A percentile compares a stretch with the other conserved stretches of the same genome.
These are phyloP conservation scores for Inosperma sp. DNA, from an alignment of 768 basidiomycete species.

Conservation along the genomic window DNA sequence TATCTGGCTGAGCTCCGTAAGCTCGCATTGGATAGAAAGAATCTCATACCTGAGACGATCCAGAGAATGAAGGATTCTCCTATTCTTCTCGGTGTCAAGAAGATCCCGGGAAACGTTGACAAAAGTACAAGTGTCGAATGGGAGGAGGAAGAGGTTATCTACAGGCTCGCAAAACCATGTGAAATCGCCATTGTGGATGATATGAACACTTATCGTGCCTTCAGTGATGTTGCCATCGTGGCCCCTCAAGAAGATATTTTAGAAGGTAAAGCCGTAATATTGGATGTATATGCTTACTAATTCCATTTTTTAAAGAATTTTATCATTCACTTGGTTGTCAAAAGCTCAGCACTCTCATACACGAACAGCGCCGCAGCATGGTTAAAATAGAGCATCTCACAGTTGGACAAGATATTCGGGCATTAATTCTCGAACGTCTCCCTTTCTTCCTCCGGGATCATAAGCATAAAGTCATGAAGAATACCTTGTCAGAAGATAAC, in stretches of 20 bases:
- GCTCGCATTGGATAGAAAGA: slow-evolving; percentile 71
- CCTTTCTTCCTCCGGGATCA: slow-evolving; percentile 93
- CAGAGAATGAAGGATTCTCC: slow-evolving; percentile 64
- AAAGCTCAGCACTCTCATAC: slow-evolving; percentile 65
- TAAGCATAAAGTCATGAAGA: slow-evolving; percentile 54
- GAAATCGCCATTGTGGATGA: slow-evolving; percentile 86
- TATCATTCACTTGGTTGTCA: slow-evolving; percentile 74
- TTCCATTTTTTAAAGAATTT: slow-evolving; percentile 47
- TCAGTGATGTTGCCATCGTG: slow-evolving; percentile 68
- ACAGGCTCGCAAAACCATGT: slow-evolving; percentile 64
- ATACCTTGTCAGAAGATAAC: slow-evolving; percentile 55
- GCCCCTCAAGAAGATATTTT: slow-evolving; percentile 89
- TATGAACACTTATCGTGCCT: slow-evolving; percentile 71
- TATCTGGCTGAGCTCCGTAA: slow-evolving; percentile 81
- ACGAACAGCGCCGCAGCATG: slow-evolving; percentile 67
- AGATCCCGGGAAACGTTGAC: slow-evolving; percentile 39
- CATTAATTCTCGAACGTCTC: slow-evolving; percentile 73
- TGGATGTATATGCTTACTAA: not conserved
- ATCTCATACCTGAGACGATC: slow-evolving; percentile 48
- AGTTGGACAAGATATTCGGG: slow-evolving; percentile 47
- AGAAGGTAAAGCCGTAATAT: slow-evolving; percentile 76
- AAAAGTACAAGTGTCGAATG: slow-evolving; percentile 37
- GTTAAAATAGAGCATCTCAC: slow-evolving; percentile 47
- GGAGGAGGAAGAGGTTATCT: slow-evolving; percentile 64
- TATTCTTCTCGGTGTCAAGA: slow-evolving; percentile 70